phyloP scores from a whole-genome alignment of 1,284 basidiomycete genomes.

The Ceratobasidium sp. region DNA sequence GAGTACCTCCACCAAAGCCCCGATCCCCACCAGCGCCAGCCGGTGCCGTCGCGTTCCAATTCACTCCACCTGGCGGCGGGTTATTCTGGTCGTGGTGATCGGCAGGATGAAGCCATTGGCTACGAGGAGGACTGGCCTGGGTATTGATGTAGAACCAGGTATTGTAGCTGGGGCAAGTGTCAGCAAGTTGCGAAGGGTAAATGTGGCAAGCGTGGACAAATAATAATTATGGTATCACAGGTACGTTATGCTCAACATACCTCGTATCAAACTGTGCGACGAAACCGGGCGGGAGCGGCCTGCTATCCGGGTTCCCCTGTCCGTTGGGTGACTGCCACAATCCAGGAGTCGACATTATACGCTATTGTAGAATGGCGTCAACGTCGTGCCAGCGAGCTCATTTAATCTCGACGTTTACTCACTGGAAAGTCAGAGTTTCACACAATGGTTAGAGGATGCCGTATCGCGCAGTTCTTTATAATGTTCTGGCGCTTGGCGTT shows the following conservation, averaged over 20 bases:
- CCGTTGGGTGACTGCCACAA: slow-evolving; percentile 29
- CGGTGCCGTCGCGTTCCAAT: slow-evolving; percentile 15
- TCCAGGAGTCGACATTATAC: slow-evolving; percentile 23
- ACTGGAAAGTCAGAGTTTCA: slow-evolving; percentile 13
- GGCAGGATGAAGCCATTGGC: slow-evolving; percentile 23
- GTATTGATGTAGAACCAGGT: slow-evolving; percentile 34
- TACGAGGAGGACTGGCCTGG: slow-evolving; percentile 1
- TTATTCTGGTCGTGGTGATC: slow-evolving; percentile 34
- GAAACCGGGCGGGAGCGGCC: slow-evolving; percentile 26
- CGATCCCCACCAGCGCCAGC: neutral
- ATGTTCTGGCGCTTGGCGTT: slow-evolving; percentile 11
- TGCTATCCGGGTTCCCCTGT: slow-evolving; percentile 19
- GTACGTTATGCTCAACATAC: neutral
- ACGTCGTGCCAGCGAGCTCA: neutral
- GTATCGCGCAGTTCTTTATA: slow-evolving; percentile 11
- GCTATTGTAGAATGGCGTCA: too few species aligned
- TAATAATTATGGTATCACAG: neutral
- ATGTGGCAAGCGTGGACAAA: neutral
- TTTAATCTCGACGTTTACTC: slow-evolving; percentile 6
- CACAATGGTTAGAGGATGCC: slow-evolving; percentile 10
- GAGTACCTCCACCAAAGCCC: neutral
- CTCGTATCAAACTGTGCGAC: slow-evolving; percentile 19
- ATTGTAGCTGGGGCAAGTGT: neutral
- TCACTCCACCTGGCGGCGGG: slow-evolving; percentile 23
- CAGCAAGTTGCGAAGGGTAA: neutral